Evolutionary conservation across 2,329 filamentous ascomycete genomes (phyloP), one percentile per base, ranked within the genome.

Genomic region (Diaporthe ilicicola): DNA sequence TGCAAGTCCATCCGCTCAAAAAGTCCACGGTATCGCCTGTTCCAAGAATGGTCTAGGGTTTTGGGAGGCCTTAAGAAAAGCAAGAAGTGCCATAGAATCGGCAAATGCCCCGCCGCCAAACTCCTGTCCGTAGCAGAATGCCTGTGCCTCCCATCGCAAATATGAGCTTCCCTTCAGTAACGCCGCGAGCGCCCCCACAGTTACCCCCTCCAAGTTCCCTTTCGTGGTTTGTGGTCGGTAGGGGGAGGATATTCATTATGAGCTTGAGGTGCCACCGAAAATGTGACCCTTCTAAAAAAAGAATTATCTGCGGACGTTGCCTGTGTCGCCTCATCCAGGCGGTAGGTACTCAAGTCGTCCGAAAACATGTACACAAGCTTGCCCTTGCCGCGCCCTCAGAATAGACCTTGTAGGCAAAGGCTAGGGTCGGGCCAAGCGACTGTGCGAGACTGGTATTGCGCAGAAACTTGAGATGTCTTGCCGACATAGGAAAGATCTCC

Each of bases 91-190:
- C 59, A 62, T 24, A 37, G 13, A 22, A 48, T 12, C n/a, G 6
- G 37, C 5, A 50, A 37, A 29, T 50, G 29, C 29, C 10, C 12
- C 22, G 37, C 59, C 56, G 7, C 44, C 44, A 50, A 64, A 64
- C 59, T 64, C 59, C 59, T 17, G 59, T 64, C 59, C 29, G 42
- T 64, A 15, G 29, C 42, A 42, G 24, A 50, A 64, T 64, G 59
- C 29, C 12, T 64, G 9, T 50, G 22, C 44, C 29, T 34, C 29
- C 42, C 15, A 44, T 19, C 59, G n/a, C 32, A 7, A 32, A 64
- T 10, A 27, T 50, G 59, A 50, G 44, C 29, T 24, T 50, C 44
- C 44, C 17, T 37, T 37, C 59, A 42, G 32, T 32, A 64, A 64
- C 59, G n/a, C 59, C 59, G 44, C 29, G n/a, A 48, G 27, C 59